Evolutionary conservation across 2,329 filamentous ascomycete species (phyloP).

Genomic region (Chaetothyriales sp.): DNA sequence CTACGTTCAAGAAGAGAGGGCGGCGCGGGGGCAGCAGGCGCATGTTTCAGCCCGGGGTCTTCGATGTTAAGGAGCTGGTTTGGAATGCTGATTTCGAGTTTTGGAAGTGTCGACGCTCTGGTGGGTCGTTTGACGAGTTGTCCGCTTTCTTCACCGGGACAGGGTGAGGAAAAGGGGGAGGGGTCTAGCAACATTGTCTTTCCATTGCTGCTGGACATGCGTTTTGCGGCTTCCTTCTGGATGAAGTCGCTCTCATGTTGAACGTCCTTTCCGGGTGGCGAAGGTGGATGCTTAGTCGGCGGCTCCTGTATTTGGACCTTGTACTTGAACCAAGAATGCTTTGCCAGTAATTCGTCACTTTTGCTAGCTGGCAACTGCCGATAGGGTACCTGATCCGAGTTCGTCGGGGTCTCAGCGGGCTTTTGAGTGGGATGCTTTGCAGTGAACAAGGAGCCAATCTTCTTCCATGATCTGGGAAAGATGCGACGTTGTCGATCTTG

Average conservation of each 20-base stretch:
- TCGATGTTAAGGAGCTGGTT: slow-evolving; percentile 6
- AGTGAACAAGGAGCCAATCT: slow-evolving; percentile 32
- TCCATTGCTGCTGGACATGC: background rate
- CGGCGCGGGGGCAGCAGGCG: slow-evolving; percentile 9
- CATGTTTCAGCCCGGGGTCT: slow-evolving; percentile 10
- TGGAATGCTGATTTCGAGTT: slow-evolving; percentile 12
- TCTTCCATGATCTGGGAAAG: slow-evolving; percentile 32
- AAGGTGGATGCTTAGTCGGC: background rate
- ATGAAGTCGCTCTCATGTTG: background rate
- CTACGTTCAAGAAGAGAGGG: slow-evolving; percentile 14
- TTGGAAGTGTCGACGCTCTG: slow-evolving; percentile 3
- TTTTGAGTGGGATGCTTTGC: slow-evolving; percentile 16
- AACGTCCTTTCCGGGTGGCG: background rate
- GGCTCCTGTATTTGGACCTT: slow-evolving; percentile 3
- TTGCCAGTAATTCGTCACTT: slow-evolving; percentile 4
- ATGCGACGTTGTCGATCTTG: slow-evolving; percentile 7
- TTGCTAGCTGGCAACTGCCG: slow-evolving; percentile 9
- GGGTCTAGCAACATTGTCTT: background rate
- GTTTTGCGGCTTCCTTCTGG: background rate
- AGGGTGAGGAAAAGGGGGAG: background rate
- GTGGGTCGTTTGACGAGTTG: background rate
- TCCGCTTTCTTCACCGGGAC: too few relatives aligned
- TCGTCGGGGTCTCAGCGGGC: slow-evolving; percentile 5
- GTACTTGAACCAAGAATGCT: slow-evolving; percentile 5
- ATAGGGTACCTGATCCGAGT: slow-evolving; percentile 10